Evolutionary conservation across 129 eudicot species (phyloP), one percentile per base, ranked within the genome.

Genomic region (Tagetes patula): DNA sequence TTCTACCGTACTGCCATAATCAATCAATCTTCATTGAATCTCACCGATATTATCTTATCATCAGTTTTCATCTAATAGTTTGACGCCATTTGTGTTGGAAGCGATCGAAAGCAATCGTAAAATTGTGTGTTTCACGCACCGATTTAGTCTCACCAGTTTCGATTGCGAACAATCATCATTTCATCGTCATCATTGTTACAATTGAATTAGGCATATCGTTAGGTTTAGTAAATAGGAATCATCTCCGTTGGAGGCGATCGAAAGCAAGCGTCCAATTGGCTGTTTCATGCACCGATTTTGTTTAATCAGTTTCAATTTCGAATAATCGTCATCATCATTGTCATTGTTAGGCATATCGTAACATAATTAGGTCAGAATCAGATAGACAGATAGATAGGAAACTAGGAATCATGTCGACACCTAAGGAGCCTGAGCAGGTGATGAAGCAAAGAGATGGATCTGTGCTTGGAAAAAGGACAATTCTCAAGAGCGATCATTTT

Each of bases 401-500:
- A 20, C 27, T 20, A 43, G 33, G 64, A 14, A 11, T 55, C 74
- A 87, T 87, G 88, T 81, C 92, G 66, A 84, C 87, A 73, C 92
- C 96, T 4, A 83, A 81, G 81, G 96, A 93, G 75, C 96, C 95
- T 8, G 95, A 87, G 78, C 92, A 85, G 82, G 96, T 93, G 37
- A 89, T 93, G 78, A 87, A 84, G 55, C 91, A 82, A 69, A 74
- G 98, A 86, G 96, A 91, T 73, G 98, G 98, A 87, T 87, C 96
- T 20, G 98, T 93, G 60, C 82, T 93, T 34, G 98, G 98, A 20
- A 93, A 93, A 81, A 93, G 86, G 84, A 89, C 98, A 3, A 93
- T 93, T 71, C 87, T 93, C 46, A 93, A 93, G 84, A 93, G 98
- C 70, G 98, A 93, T 67, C 98, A 93, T 86, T 93, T 93, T 82